A percentile compares a stretch with the other conserved stretches of the same genome.
Evolutionary conservation across 1,284 basidiomycete species (phyloP).

Genomic region (Gymnopus androsaceus): DNA sequence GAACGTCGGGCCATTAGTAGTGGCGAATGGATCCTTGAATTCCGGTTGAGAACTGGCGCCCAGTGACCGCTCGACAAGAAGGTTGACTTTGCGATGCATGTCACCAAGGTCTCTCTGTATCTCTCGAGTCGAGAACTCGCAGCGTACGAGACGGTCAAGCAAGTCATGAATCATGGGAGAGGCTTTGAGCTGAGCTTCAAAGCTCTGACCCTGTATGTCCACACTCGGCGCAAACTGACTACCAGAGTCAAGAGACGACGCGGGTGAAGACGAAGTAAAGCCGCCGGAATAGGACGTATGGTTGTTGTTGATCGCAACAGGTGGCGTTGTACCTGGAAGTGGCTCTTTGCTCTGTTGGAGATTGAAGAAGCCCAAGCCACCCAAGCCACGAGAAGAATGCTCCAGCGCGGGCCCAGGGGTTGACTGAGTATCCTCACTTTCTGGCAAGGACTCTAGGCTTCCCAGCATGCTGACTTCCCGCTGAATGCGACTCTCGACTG

Average conservation of each 20-base stretch:
- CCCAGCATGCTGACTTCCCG: slow-evolving; percentile 55
- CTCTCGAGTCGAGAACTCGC: slow-evolving; percentile 70
- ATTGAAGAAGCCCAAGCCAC: slow-evolving; percentile 35
- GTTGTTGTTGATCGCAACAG: slow-evolving; percentile 37
- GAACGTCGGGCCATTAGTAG: slow-evolving; percentile 36
- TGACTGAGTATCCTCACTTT: slow-evolving; percentile 49
- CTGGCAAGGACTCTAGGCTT: slow-evolving; percentile 53
- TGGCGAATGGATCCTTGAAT: slow-evolving; percentile 78
- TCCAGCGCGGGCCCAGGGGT: slow-evolving; percentile 30
- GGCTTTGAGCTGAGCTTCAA: slow-evolving; percentile 72
- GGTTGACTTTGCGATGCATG: slow-evolving; percentile 73
- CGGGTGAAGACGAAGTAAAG: slow-evolving; percentile 68
- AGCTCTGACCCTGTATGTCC: slow-evolving; percentile 44
- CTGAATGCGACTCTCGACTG: slow-evolving; percentile 41
- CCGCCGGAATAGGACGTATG: slow-evolving; percentile 42
- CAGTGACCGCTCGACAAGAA: slow-evolving; percentile 70
- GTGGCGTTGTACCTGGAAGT: slow-evolving; percentile 36
- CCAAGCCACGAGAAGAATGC: slow-evolving; percentile 31
- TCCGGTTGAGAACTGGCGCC: slow-evolving; percentile 54
- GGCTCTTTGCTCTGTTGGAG: slow-evolving; percentile 34
- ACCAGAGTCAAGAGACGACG: slow-evolving; percentile 73
- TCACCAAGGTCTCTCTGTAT: slow-evolving; percentile 75
- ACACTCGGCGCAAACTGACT: slow-evolving; percentile 55
- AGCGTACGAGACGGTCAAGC: slow-evolving; percentile 71
- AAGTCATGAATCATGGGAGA: slow-evolving; percentile 78